phyloP scores from a whole-genome alignment of 1,139 yeast genomes.

The Yamadazyma mexicana region DNA sequence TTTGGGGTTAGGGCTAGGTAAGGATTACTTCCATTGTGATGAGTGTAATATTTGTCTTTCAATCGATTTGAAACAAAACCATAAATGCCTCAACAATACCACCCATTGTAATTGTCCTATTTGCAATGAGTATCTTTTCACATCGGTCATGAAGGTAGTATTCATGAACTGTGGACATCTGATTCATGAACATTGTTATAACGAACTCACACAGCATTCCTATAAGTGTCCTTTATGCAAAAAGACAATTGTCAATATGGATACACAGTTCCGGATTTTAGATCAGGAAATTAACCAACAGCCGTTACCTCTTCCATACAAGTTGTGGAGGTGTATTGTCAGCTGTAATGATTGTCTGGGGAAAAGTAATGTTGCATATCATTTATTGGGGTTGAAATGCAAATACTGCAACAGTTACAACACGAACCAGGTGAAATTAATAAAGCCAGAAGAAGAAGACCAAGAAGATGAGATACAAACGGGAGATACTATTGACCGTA shows the following conservation, averaged over 20 bases:
- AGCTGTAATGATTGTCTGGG: constrained; percentile 91
- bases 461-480: constrained; percentile 23
- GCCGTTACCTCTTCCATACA: constrained; percentile 79
- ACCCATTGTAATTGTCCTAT: constrained; percentile 93
- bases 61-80: constrained; percentile 73
- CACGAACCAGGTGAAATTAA: constrained; percentile 68
- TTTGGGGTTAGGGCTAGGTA: constrained; percentile 81
- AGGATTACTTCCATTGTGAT: constrained; percentile 88
- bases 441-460: constrained; percentile 55
- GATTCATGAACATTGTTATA: constrained; percentile 82
- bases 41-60: constrained; percentile 90
- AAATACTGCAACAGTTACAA: constrained; percentile 84
- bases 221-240: constrained; percentile 92
- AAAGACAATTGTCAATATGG: constrained; percentile 81
- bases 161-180: constrained; percentile 96
- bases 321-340: constrained; percentile 71
- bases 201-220: constrained; percentile 73
- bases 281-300: constrained; percentile 80
- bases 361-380: constrained; percentile 73
- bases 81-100: constrained; percentile 80
- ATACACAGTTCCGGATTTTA: constrained; percentile 78
- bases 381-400: constrained; percentile 84
- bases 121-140: constrained; percentile 88
- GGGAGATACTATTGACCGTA: constrained; percentile 25
- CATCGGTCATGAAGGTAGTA: constrained; percentile 80